Conservation (phyloP, 331 rosid species). For the Malus hybrid region DNA sequence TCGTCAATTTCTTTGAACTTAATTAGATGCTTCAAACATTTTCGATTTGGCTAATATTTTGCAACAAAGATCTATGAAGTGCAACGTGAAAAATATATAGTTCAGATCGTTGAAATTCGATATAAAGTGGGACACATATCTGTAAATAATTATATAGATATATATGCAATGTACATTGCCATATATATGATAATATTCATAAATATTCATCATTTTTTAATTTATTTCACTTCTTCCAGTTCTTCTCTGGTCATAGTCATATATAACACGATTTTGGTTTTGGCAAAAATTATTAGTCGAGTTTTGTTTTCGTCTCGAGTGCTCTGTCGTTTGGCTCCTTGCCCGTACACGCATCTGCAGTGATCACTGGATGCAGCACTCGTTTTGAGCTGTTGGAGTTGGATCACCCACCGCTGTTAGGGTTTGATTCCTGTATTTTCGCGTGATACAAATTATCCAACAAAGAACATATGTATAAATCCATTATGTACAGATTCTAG, state of each 20-base stretch:
- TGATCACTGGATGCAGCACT: neutral
- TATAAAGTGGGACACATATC: too few relatives aligned
- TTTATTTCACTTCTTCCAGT: neutral
- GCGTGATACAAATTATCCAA: neutral
- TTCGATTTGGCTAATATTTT: too few relatives aligned
- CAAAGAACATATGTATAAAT: neutral
- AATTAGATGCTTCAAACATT: too few relatives aligned
- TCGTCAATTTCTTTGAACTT: too few relatives aligned
- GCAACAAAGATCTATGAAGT: too few relatives aligned
- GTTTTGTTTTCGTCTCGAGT: neutral
- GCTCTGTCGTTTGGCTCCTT: neutral
- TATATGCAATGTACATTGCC: neutral
- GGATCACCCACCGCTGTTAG: neutral
- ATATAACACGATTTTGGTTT: neutral
- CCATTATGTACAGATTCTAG: neutral
- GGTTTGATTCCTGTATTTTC: neutral
- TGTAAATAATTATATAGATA: too few relatives aligned
- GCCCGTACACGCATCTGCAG: neutral
- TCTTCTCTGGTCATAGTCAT: neutral
- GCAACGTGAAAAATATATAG: too few relatives aligned
- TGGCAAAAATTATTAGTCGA: neutral
- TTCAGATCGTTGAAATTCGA: too few relatives aligned
- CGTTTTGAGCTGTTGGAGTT: neutral
- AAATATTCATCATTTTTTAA: neutral
- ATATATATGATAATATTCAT: neutral